Base-by-base conservation (phyloP, 78 protist genomes). In the Planoprotostelium fungivorum region DNA sequence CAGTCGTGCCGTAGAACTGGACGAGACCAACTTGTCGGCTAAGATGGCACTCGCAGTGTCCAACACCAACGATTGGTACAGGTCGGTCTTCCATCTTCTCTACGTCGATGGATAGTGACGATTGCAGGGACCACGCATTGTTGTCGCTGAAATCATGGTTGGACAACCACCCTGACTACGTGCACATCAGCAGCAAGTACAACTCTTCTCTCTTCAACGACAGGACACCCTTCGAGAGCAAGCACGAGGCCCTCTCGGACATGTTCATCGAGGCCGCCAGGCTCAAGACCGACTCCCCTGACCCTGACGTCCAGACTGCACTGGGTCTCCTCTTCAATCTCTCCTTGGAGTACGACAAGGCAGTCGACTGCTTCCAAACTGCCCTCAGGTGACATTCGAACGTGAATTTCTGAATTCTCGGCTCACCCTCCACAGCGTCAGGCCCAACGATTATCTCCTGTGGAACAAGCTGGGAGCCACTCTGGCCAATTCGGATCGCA, bases 381-480 rank as follows among this genome's bases (percentile, higher is more conserved):
- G 98, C 97, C 16, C 95, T 96, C 35, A 63, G 34, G 73, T 51
- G 31, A 51, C 31, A 25, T 51, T 51, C n/a, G 38, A 29, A 73
- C 85, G 29, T 91, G 87, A 0, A 29, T 51, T 16, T 51, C 73
- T 25, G 73, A 51, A 16, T 25, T 51, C 16, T 51, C 73, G 16
- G 73, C 73, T 5, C 5, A 51, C 5, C 16, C 16, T 51, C 73
- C 5, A 51, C 73, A 51, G 73, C 31, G 38, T 38, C 88, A 38
- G 34, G 0, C 85, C 97, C n/a, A 31, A 38, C 16, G 97, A 97
- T 39, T 93, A 91, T 38, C 89, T 89, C 73, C 87, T 96, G 38
- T 97, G 99, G 99, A 97, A 97, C 93, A 95, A 95, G 87, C 95
- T 97, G 29, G 99, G 99, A 5, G 99, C 99, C 0, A 96, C 99